These are phyloP conservation scores for Aspergillus bridgeri DNA, from an alignment of 495 filamentous ascomycete genomes.

Conservation along the genomic window DNA sequence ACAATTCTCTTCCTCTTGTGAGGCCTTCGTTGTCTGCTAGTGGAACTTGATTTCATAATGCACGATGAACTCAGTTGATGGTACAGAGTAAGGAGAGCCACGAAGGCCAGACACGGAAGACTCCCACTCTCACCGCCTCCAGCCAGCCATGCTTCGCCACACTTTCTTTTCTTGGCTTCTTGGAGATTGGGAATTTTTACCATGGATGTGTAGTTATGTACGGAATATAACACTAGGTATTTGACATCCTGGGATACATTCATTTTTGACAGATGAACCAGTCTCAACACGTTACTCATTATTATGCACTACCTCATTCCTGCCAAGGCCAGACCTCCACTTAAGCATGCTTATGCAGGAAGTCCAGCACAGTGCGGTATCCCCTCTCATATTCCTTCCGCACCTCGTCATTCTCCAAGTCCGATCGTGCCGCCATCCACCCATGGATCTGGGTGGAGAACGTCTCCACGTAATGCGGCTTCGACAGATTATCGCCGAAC, in stretches of 20 bases:
- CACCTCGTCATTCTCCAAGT: slow-evolving; percentile 64
- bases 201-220: no score
- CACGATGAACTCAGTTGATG: no score
- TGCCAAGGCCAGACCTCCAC: neutral
- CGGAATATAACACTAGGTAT: no score
- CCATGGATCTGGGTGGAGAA: slow-evolving; percentile 83
- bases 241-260: no score
- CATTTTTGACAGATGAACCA: neutral
- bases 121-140: no score
- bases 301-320: neutral
- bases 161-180: no score
- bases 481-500: slow-evolving; percentile 62
- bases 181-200: no score
- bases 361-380: slow-evolving; percentile 70
- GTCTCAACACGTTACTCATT: neutral
- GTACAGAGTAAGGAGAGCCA: no score
- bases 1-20: slow-evolving; percentile 58
- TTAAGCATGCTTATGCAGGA: slow-evolving; percentile 72
- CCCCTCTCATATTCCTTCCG: slow-evolving; percentile 75
- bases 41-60: no score
- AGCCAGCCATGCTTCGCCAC: no score
- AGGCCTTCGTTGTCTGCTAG: slow-evolving; percentile 9
- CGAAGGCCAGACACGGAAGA: no score
- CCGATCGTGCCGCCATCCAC: slow-evolving; percentile 79
- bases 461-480: slow-evolving; percentile 72